Evolutionary conservation across 129 eudicot genomes (phyloP).

Genomic region (Smallanthus sonchifolius): DNA sequence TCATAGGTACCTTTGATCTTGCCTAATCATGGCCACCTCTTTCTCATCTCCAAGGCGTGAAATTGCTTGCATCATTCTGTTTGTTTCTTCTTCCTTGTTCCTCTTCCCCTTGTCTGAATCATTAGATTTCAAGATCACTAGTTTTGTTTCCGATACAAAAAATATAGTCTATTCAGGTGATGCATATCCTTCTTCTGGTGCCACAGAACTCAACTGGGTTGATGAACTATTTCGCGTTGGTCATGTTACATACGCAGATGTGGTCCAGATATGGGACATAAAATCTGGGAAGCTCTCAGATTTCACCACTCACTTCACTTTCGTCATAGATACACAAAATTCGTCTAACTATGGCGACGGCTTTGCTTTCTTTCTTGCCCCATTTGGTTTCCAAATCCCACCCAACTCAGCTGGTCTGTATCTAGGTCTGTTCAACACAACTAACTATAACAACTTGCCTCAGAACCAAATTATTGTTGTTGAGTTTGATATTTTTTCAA

Average conservation of each 20-base stretch:
- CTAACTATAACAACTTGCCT: neutral
- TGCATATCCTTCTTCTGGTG: conserved; percentile 2
- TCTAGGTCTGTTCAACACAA: conserved; percentile 7
- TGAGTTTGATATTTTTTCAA: conserved; percentile 4
- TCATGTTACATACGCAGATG: neutral
- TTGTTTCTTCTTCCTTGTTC: neutral
- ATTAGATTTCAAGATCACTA: conserved; percentile 7
- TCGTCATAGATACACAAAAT: conserved; percentile 8
- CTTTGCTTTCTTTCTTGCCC: conserved; percentile 26
- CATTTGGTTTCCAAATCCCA: conserved; percentile 21
- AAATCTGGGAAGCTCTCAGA: conserved; percentile 5
- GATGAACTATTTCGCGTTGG: neutral
- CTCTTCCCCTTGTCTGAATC: conserved; percentile 19
- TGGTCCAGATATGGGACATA: conserved; percentile 7
- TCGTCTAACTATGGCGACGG: neutral
- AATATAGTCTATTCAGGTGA: neutral
- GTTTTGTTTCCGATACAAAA: neutral
- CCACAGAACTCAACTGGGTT: neutral
- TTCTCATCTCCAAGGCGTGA: neutral
- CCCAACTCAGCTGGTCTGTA: neutral
- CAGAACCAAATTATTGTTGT: neutral
- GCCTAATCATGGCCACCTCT: neutral
- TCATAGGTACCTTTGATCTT: neutral
- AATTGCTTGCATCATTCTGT: neutral
- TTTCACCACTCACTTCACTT: conserved; percentile 22